A percentile compares a stretch with the other conserved stretches of the same genome.
These are phyloP conservation scores for Hypseocharis bilobata DNA, from an alignment of 441 rosid genomes.

Conservation along the genomic window DNA sequence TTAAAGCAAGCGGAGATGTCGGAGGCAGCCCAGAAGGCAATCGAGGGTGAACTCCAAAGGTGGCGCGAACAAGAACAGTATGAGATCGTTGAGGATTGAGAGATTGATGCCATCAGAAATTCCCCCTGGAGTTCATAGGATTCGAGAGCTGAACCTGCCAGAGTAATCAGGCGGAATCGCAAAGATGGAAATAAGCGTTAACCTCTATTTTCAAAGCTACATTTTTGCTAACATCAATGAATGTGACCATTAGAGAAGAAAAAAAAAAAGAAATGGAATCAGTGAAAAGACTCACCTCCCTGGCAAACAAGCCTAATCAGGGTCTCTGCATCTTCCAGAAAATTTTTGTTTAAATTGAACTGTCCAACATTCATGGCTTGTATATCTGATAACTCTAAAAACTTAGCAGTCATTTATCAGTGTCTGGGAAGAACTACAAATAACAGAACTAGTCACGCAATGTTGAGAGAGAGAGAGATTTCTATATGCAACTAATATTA, in stretches of 20 bases:
- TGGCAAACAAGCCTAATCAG: background rate
- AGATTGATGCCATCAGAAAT: conserved; percentile 41
- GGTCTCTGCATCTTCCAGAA: background rate
- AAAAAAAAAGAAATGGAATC: background rate
- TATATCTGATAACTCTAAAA: too few relatives aligned
- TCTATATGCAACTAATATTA: conserved; percentile 3
- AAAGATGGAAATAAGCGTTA: background rate
- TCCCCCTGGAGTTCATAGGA: conserved; percentile 45
- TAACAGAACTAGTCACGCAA: too few relatives aligned
- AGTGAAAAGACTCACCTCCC: background rate
- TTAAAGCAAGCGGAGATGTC: conserved; percentile 86
- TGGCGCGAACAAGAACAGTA: conserved; percentile 82
- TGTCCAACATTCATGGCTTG: too few relatives aligned
- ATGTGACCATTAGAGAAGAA: background rate
- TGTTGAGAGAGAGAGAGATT: background rate
- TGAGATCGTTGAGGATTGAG: conserved; percentile 66
- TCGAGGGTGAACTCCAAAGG: conserved; percentile 81
- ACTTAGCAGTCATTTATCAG: background rate
- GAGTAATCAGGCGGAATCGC: conserved; percentile 15
- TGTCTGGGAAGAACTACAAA: background rate
- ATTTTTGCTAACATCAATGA: background rate
- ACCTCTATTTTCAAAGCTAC: background rate
- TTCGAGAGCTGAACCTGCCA: conserved; percentile 42
- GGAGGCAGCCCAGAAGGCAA: conserved; percentile 82
- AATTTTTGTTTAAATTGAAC: background rate